phyloP scores from a whole-genome alignment of 768 basidiomycete species.

The Suillus tomentosus region DNA sequence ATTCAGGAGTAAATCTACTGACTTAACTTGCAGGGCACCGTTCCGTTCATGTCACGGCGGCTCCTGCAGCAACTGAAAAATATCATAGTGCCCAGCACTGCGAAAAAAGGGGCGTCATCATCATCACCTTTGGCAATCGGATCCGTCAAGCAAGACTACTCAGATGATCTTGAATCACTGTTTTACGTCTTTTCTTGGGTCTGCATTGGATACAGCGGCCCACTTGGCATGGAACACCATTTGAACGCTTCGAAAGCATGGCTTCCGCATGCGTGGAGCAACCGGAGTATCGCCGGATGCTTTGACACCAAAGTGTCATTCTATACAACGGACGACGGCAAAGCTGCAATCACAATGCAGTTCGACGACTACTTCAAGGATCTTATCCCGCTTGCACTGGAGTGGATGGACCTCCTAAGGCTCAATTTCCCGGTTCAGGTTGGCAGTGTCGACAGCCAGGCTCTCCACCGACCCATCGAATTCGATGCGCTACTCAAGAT shows the following conservation, averaged over 20 bases:
- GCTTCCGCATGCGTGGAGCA: neutral
- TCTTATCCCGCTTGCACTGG: neutral
- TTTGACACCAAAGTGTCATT: neutral
- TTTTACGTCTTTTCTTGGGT: constrained; percentile 4
- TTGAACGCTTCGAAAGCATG: neutral
- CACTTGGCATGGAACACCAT: neutral
- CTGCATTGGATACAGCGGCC: neutral
- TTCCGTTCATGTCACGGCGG: neutral
- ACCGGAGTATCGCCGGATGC: neutral
- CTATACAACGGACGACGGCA: neutral
- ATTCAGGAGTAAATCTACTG: neutral
- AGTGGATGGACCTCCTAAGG: neutral
- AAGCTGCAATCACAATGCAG: neutral
- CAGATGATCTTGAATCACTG: constrained; percentile 4
- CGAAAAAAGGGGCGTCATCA: neutral
- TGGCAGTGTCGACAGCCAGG: neutral
- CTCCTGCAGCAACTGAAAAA: constrained; percentile 1
- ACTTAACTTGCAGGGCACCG: neutral
- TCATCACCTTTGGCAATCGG: neutral
- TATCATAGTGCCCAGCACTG: too few species aligned
- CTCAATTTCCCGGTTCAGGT: neutral
- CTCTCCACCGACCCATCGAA: neutral
- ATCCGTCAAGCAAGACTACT: neutral
- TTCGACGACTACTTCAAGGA: neutral
- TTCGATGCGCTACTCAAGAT: neutral